phyloP scores from a whole-genome alignment of 257 asterid genomes.

The Solanum clarkiae region DNA sequence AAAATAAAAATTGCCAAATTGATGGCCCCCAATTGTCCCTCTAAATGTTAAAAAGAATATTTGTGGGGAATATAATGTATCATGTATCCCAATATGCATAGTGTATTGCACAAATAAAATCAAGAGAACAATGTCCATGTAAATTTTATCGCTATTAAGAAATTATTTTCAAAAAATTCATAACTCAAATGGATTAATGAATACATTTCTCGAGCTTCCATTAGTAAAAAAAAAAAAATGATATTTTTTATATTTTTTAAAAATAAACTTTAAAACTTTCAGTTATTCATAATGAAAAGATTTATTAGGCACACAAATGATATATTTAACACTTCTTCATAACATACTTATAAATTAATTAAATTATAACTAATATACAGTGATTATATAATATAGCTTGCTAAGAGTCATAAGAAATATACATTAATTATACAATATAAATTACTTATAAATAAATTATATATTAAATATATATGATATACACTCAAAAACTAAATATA shows the following conservation, averaged over 20 bases:
- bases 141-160: not conserved
- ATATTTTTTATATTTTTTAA: too few relatives aligned
- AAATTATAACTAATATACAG: too few relatives aligned
- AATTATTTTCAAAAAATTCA: not conserved
- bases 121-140: rapidly evolving
- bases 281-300: not conserved
- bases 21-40: not conserved
- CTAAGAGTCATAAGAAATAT: too few relatives aligned
- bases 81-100: not conserved
- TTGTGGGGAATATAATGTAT: not conserved
- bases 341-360: too few relatives aligned
- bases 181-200: not conserved
- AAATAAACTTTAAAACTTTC: too few relatives aligned
- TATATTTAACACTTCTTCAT: not conserved
- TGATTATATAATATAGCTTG: too few relatives aligned
- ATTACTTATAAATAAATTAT: too few relatives aligned
- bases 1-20: not conserved
- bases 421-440: too few relatives aligned
- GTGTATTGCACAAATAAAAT: not conserved
- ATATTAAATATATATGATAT: too few relatives aligned
- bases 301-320: not conserved
- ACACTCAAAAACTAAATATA: too few relatives aligned
- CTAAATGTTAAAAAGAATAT: not conserved
- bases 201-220: not conserved
- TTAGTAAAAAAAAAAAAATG: too few relatives aligned